Evolutionary conservation across 345 rosid species (phyloP), one percentile per base, ranked within the genome.

Genomic region (Eucalyptus tenuipes): DNA sequence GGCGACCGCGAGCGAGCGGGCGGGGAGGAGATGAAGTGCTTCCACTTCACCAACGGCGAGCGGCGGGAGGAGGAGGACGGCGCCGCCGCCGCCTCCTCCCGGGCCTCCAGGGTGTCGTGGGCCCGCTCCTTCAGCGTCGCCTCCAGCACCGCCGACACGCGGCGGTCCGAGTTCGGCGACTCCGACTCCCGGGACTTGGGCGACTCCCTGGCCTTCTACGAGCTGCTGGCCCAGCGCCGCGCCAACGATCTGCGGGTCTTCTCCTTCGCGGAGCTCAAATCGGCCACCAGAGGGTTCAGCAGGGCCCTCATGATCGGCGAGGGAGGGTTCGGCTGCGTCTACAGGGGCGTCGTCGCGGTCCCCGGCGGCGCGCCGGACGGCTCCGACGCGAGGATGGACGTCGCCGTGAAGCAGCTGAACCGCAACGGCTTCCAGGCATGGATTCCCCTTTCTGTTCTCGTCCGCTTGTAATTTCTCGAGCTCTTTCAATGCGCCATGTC

Each of bases 351-450:
- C 44, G 94, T 97, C 88, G 90, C 91, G 90, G 91, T 94, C 87
- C 85, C 93, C 22, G 91, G 88, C 80, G 91, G 82, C 15, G 87
- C 68, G 49, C 88, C 80, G 42, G 88, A 91, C 55, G 94, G 92
- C 66, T 86, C 88, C 80, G 92, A 91, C 90, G 91, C 92, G 13
- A 94, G 93, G 92, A 85, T 94, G 87, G 93, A 95, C 79, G 98
- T 97, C 57, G 98, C 99, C 40, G 92, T 98, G 31, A 98, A 98
- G 87, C 99, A 97, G 93, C 92, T 98, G 89, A 97, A 98, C 91
- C 99, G 98, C 85, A 97, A 94, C 53, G 99, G 99, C 88, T 94
- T 94, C 95, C 98, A 98, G 99, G 99, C 99, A 98, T 86, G 97
- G 80, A 53, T 88, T 88, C 44, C 66, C 88, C 89, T 86, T 6